Evolutionary conservation across 2,329 filamentous ascomycete species (phyloP), one percentile per base, ranked within the genome.

Genomic region (Nemania sp.): DNA sequence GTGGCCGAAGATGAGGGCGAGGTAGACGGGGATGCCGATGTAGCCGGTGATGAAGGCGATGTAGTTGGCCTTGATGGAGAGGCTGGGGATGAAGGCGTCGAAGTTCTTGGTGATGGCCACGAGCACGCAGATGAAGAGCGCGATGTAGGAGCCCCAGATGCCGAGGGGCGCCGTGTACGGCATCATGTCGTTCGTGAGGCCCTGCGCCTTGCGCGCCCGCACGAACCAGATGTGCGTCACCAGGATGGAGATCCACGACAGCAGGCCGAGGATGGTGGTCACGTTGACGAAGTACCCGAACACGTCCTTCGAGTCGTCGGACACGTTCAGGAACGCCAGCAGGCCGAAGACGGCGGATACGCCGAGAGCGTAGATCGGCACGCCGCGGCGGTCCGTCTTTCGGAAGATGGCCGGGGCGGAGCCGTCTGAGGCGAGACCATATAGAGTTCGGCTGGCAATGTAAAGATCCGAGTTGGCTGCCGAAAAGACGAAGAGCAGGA

Each of bases 51-150:
- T 85, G 76, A 93, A 92, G 69, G 84, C 87, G 79, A 89, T 87
- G 80, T 90, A 90, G 52, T 79, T 79, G 58, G 74, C 46, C 37
- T 64, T 62, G 40, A 34, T 60, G 49, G 65, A 69, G 68, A 76
- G 81, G 79, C 67, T 78, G 70, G 68, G 73, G 2, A 85, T 80
- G 75, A 95, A 95, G 60, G 89, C 87, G 57, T 84, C 81, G 76
- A 87, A 95, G 80, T 92, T 93, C 83, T 95, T 96, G 71, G 91
- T 94, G 53, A 96, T 72, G 1, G 89, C 84, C 63, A 95, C 90
- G 35, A 95, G 72, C 70, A 83, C 81, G 76, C 89, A 92, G 77
- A 92, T 87, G 70, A 80, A 78, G 2, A 95, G 80, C 0, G 89
- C 89, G 60, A 79, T 78, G 71, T 86, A 86, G 0, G 88, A 91